phyloP scores from a whole-genome alignment of 176 grass and related monocot species.

The Hsuehochloa calcarea region DNA sequence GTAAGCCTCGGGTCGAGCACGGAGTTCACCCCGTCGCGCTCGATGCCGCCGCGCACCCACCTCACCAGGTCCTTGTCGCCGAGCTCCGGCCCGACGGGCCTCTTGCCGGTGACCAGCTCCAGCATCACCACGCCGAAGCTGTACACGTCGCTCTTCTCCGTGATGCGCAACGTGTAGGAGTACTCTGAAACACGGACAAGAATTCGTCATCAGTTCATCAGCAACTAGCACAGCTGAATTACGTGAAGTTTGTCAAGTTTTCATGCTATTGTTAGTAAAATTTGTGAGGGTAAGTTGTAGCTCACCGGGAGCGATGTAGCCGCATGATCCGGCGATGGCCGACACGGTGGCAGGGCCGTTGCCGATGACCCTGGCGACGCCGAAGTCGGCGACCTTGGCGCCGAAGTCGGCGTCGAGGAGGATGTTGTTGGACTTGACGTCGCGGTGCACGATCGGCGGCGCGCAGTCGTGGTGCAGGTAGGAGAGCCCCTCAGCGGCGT shows the following conservation, averaged over 20 bases:
- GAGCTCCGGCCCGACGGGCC: constrained; percentile 48
- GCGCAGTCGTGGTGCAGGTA: constrained; percentile 81
- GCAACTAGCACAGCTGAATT: neutral
- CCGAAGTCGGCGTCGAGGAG: constrained; percentile 57
- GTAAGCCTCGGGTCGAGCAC: constrained; percentile 67
- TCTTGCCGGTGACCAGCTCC: constrained; percentile 73
- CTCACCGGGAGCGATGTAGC: constrained; percentile 87
- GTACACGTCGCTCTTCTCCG: constrained; percentile 94
- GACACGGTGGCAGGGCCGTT: constrained; percentile 35
- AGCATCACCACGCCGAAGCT: constrained; percentile 93
- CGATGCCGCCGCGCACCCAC: constrained; percentile 57
- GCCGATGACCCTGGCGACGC: constrained; percentile 51
- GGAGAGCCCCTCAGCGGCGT: constrained; percentile 64
- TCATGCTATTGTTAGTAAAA: too few relatives aligned
- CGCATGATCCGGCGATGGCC: constrained; percentile 58
- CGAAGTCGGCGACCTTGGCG: constrained; percentile 74
- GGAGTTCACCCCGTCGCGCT: constrained; percentile 31
- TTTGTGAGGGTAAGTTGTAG: too few relatives aligned
- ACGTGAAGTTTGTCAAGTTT: neutral
- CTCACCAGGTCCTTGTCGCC: constrained; percentile 68
- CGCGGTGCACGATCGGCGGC: constrained; percentile 73
- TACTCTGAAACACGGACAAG: constrained; percentile 45
- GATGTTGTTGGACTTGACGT: constrained; percentile 91
- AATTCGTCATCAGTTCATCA: neutral
- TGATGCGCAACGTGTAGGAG: constrained; percentile 72